Base-by-base conservation (phyloP, 345 rosid genomes). In the Camelina laxa region DNA sequence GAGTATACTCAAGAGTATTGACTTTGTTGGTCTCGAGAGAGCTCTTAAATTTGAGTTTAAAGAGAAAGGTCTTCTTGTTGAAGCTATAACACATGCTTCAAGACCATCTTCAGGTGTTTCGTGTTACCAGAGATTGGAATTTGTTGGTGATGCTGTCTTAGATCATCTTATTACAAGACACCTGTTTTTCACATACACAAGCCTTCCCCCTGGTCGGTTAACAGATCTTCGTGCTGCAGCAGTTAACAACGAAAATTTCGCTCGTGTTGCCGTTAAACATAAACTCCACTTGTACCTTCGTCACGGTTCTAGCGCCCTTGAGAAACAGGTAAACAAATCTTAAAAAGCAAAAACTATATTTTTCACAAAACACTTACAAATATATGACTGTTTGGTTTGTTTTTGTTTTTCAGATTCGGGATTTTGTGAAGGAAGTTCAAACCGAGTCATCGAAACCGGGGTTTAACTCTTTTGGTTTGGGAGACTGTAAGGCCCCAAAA, bases 201-300 rank as follows among this genome's bases (percentile, higher is more conserved):
- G 89, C 80, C 89, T 95, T 50, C 97, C 99, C 27, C 99, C 99
- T 22, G 99, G 99, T 42, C 89, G 98, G 36, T 83, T 95, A 85
- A 95, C 99, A 12, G 99, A 95, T 84, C 84, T 95, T 70, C 89
- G 99, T 69, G 99, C 98, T 75, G 98, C 99, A 51, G 99, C 99
- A 65, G 99, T 95, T 60, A 95, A 95, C 83, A 95, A 95, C 66
- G 99, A 95, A 76, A 95, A 95, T 41, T 95, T 95, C 66, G 98
- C 99, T 17, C 98, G 98, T 57, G 96, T 95, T 57, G 97, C 98
- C 2, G 99, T 95, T 62, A 92, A 92, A 50, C 99, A 92, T 74
- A 88, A 86, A 86, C 91, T 95, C 67, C 98, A 95, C 75, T 69
- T 89, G 70, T 92, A 88, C 79, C 96, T 95, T 63, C 84, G 97